Percentiles rank a stretch among this genome's conserved stretches.
Conservation (phyloP, 2,329 filamentous ascomycete species). For the Tothia fuscella region DNA sequence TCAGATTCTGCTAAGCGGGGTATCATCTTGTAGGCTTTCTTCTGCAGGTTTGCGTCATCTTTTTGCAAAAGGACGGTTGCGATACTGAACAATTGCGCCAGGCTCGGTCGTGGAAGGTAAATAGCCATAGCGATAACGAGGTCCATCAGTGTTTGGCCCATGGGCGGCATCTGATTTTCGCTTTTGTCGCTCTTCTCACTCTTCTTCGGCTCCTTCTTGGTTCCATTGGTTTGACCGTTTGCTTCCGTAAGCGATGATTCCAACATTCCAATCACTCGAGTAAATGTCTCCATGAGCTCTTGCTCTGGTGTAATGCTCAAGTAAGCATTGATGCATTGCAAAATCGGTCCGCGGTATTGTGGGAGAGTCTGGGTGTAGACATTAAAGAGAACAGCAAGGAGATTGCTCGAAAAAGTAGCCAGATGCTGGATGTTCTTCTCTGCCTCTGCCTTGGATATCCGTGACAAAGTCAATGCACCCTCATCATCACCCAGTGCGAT, state of each 20-base stretch:
- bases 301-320: constrained; percentile 70
- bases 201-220: constrained; percentile 51
- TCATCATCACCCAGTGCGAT: constrained; percentile 54
- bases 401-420: constrained; percentile 67
- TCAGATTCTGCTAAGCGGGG: constrained; percentile 77
- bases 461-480: constrained; percentile 64
- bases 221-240: constrained; percentile 44
- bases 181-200: constrained; percentile 25
- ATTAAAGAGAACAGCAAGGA: constrained; percentile 96
- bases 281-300: constrained; percentile 80
- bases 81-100: constrained; percentile 73
- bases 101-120: constrained; percentile 81
- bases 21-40: constrained; percentile 98
- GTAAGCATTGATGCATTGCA: constrained; percentile 91
- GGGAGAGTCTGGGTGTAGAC: constrained; percentile 95
- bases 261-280: constrained; percentile 74
- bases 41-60: constrained; percentile 84
- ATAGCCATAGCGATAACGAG: constrained; percentile 91
- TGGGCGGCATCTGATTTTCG: constrained; percentile 58
- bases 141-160: constrained; percentile 90
- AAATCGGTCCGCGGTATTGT: constrained; percentile 77
- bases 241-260: constrained; percentile 53
- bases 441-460: constrained; percentile 64
- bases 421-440: constrained; percentile 73
- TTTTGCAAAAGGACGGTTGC: constrained; percentile 72